Conservation (phyloP, 352 stramenopile species). For the Globisporangium uncinulatum region DNA sequence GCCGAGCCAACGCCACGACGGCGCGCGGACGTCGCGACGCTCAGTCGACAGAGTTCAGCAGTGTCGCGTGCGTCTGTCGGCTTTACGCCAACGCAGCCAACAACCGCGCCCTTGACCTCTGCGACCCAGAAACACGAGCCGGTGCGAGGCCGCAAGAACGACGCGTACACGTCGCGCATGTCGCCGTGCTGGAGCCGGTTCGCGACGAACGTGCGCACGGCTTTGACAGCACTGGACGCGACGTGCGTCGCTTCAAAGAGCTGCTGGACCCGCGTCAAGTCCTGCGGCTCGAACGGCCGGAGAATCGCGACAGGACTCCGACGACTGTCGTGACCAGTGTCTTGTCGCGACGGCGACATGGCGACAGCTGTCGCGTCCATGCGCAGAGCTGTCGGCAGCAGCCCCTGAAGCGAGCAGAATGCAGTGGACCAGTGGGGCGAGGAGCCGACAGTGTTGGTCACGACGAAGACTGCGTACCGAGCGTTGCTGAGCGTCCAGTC, state of each 20-base stretch:
- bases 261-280: conserved; percentile 35
- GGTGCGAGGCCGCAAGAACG: conserved; percentile 24
- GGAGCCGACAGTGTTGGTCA: conserved; percentile 20
- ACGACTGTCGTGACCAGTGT: background rate
- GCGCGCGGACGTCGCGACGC: conserved; percentile 32
- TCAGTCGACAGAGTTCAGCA: conserved; percentile 60
- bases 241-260: conserved; percentile 62
- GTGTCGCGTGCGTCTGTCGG: conserved; percentile 5
- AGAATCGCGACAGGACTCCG: conserved; percentile 20
- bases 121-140: conserved; percentile 54
- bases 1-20: conserved; percentile 41
- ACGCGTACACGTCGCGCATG: conserved; percentile 39
- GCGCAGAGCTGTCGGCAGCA: conserved; percentile 2
- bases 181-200: conserved; percentile 49
- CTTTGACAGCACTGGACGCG: conserved; percentile 45
- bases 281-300: conserved; percentile 41
- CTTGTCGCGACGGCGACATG: background rate
- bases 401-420: conserved; percentile 20
- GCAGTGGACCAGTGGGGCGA: conserved; percentile 23
- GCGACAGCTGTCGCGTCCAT: conserved; percentile 14
- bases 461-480: conserved; percentile 61
- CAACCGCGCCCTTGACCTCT: conserved; percentile 25
- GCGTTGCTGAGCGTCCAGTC: conserved; percentile 64
- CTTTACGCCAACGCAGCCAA: conserved; percentile 62
- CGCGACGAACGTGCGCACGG: conserved; percentile 62